A percentile compares a stretch with the other conserved stretches of the same genome.
These are phyloP conservation scores for Sporobolomyces phaffii DNA, from an alignment of 768 basidiomycete species.

Conservation along the genomic window DNA sequence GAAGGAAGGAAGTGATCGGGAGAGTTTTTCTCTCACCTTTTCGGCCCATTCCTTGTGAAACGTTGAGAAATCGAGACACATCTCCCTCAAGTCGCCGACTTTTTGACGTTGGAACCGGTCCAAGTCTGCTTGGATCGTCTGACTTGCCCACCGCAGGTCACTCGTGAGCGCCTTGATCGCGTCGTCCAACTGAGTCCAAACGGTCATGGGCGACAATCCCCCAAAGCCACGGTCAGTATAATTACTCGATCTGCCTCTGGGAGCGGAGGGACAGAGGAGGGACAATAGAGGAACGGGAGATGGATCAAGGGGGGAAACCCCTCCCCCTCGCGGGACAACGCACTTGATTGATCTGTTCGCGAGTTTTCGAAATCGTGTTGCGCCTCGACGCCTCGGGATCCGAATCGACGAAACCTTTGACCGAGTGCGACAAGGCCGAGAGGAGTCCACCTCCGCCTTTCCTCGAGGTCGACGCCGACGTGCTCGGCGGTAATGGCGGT, in stretches of 20 bases:
- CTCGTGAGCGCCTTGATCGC: slow-evolving; percentile 85
- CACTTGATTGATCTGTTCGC: slow-evolving; percentile 92
- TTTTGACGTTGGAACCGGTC: slow-evolving; percentile 99
- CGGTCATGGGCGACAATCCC: too few relatives aligned
- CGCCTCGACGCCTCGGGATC: slow-evolving; percentile 93
- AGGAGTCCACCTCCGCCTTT: slow-evolving; percentile 58
- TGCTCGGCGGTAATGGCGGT: slow-evolving; percentile 18
- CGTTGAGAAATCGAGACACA: slow-evolving; percentile 82
- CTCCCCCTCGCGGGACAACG: too few relatives aligned
- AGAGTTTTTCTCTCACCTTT: slow-evolving; percentile 57
- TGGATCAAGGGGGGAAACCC: neutral
- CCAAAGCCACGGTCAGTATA: too few relatives aligned
- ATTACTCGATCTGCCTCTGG: too few relatives aligned
- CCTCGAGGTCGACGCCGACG: neutral
- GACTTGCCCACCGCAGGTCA: slow-evolving; percentile 92
- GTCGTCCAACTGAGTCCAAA: slow-evolving; percentile 98
- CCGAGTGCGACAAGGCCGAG: slow-evolving; percentile 83
- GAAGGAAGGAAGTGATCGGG: neutral
- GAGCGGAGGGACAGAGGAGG: too few relatives aligned
- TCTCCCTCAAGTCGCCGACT: slow-evolving; percentile 88
- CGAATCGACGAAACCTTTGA: slow-evolving; percentile 98
- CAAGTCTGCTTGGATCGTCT: slow-evolving; percentile 92
- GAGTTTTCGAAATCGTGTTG: slow-evolving; percentile 86
- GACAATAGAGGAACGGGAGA: neutral
- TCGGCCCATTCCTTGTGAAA: slow-evolving; percentile 95